phyloP scores from a whole-genome alignment of 78 protist genomes.

The Speleostelium caveatum region DNA sequence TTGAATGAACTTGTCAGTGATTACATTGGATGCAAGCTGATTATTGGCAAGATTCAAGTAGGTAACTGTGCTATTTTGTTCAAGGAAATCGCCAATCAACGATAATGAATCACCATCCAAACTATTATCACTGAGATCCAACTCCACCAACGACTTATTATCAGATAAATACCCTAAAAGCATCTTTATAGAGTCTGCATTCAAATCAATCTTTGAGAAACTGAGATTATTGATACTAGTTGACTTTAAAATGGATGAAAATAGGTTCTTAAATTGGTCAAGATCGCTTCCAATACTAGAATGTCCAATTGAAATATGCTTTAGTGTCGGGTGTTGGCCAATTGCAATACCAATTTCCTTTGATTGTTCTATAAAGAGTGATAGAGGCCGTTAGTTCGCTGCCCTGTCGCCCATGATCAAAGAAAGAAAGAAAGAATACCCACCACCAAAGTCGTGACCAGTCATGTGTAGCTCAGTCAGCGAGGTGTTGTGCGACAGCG shows the following conservation, averaged over 20 bases:
- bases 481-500: conserved; percentile 16
- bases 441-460: conserved; percentile 43
- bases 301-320: conserved; percentile 39
- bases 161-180: neutral
- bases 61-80: neutral
- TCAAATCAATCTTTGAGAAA: conserved; percentile 36
- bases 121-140: conserved; percentile 36
- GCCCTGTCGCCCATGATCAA: too few species aligned
- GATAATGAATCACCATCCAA: conserved; percentile 8
- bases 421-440: too few species aligned
- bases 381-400: too few species aligned
- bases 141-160: neutral
- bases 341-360: conserved; percentile 27
- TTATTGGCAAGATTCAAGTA: conserved; percentile 7
- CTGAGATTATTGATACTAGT: neutral
- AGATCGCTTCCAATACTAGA: conserved; percentile 22
- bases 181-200: neutral
- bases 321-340: conserved; percentile 8
- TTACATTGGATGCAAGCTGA: neutral
- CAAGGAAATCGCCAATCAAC: neutral
- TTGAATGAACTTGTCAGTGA: neutral
- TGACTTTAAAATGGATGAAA: conserved; percentile 2
- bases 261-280: neutral
- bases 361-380: neutral
- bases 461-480: conserved; percentile 9